Evolutionary conservation across 257 asterid genomes (phyloP).

Genomic region (Gynochthodes officinalis): DNA sequence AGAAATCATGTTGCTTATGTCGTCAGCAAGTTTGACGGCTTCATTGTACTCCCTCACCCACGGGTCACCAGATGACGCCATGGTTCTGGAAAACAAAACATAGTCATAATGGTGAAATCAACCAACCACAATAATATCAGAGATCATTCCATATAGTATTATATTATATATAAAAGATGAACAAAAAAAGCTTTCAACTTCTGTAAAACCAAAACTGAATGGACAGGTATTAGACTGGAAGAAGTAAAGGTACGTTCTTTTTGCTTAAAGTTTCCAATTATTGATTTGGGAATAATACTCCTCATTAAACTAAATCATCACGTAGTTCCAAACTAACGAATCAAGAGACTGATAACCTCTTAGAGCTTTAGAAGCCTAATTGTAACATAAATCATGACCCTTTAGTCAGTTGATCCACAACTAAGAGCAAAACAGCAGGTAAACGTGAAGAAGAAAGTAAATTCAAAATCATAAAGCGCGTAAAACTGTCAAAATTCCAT

Average conservation of each 20-base stretch:
- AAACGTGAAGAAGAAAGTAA: background rate
- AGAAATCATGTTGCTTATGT: constrained; percentile 76
- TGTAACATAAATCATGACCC: background rate
- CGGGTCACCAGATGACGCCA: constrained; percentile 76
- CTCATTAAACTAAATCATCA: background rate
- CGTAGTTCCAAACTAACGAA: background rate
- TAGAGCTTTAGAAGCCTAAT: background rate
- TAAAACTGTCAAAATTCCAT: background rate
- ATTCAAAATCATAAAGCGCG: background rate
- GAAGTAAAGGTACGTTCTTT: background rate
- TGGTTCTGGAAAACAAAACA: constrained; percentile 28
- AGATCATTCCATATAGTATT: background rate
- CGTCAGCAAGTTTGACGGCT: constrained; percentile 83
- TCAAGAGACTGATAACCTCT: background rate
- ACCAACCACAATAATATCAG: background rate
- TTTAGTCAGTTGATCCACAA: background rate
- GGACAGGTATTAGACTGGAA: background rate
- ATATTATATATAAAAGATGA: background rate
- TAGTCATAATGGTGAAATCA: background rate
- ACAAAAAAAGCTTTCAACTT: background rate
- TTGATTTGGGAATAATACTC: background rate
- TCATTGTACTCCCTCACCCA: constrained; percentile 97
- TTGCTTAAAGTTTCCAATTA: background rate
- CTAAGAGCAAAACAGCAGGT: background rate
- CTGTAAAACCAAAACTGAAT: background rate